A percentile compares a stretch with the other conserved stretches of the same genome.
Conservation (phyloP, 2,329 filamentous ascomycete genomes). For the Colletotrichum acutatum region DNA sequence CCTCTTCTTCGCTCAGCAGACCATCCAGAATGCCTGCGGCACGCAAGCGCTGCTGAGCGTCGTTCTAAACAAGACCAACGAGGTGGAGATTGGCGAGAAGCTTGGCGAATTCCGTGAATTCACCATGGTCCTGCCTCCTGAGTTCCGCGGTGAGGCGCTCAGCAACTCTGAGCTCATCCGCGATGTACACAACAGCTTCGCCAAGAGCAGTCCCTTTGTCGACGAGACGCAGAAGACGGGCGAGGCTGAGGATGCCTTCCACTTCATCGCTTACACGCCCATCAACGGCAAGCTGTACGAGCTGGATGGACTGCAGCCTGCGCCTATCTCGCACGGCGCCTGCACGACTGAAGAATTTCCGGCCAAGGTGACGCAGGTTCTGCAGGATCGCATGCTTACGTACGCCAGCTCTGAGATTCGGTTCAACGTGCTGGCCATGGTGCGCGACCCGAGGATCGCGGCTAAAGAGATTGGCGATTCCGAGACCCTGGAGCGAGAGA, state of each 20-base stretch:
- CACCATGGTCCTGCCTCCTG: constrained; percentile 82
- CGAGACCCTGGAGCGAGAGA: constrained; percentile 82
- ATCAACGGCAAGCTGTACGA: constrained; percentile 88
- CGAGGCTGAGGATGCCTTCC: constrained; percentile 89
- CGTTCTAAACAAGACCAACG: constrained; percentile 82
- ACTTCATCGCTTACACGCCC: constrained; percentile 95
- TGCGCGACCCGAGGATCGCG: constrained; percentile 80
- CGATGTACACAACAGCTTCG: constrained; percentile 90
- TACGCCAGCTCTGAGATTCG: constrained; percentile 91
- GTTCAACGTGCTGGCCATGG: constrained; percentile 96
- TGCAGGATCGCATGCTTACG: constrained; percentile 83
- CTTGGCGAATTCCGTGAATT: constrained; percentile 88
- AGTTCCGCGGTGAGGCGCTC: constrained; percentile 72
- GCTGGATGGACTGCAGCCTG: constrained; percentile 92
- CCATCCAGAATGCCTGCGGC: constrained; percentile 98
- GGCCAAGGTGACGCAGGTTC: constrained; percentile 83
- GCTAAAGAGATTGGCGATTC: constrained; percentile 85
- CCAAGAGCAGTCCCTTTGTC: constrained; percentile 87
- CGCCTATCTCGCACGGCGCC: constrained; percentile 87
- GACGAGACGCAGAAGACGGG: constrained; percentile 85
- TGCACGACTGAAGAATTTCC: constrained; percentile 80
- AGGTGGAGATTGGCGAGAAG: constrained; percentile 77
- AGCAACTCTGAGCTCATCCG: constrained; percentile 76
- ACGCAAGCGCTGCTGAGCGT: constrained; percentile 95
- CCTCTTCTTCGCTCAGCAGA: constrained; percentile 95